Conservation (phyloP, 1,139 yeast species). For the Candida pseudoviswanathii region DNA sequence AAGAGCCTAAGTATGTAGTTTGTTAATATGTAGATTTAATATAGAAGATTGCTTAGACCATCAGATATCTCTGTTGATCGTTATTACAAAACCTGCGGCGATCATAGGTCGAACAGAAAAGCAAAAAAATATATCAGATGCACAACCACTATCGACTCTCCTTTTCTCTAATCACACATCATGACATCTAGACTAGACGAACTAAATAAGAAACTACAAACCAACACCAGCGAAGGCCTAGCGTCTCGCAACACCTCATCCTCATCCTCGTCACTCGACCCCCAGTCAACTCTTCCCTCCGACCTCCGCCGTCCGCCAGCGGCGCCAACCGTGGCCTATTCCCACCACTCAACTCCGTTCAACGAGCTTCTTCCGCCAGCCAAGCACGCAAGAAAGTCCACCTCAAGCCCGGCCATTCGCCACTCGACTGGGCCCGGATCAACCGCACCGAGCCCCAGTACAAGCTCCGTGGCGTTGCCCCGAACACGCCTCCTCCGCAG, state of each 20-base stretch:
- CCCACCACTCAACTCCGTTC: slow-evolving; percentile 46
- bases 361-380: slow-evolving; percentile 27
- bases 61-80: background rate
- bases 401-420: slow-evolving; percentile 79
- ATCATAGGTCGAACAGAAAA: background rate
- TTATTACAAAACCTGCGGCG: background rate
- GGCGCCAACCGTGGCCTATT: slow-evolving; percentile 21
- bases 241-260: slow-evolving; percentile 4
- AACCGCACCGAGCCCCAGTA: slow-evolving; percentile 35
- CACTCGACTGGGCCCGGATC: slow-evolving; percentile 80
- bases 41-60: background rate
- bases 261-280: background rate
- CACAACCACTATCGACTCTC: background rate
- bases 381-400: slow-evolving; percentile 54
- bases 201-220: slow-evolving; percentile 10
- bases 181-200: slow-evolving; percentile 14
- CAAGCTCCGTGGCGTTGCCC: slow-evolving; percentile 42
- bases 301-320: slow-evolving; percentile 6
- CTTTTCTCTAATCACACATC: background rate
- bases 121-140: too few relatives aligned
- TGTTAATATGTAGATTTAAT: background rate
- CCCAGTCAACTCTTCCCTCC: slow-evolving; percentile 3
- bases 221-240: slow-evolving; percentile 5
- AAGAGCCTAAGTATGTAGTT: slow-evolving; percentile 1
- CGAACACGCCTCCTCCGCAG: slow-evolving; percentile 44